A percentile compares a stretch with the other conserved stretches of the same genome.
These are phyloP conservation scores for Kodamaea kaohsiungensis DNA, from an alignment of 805 yeast genomes.

Conservation along the genomic window DNA sequence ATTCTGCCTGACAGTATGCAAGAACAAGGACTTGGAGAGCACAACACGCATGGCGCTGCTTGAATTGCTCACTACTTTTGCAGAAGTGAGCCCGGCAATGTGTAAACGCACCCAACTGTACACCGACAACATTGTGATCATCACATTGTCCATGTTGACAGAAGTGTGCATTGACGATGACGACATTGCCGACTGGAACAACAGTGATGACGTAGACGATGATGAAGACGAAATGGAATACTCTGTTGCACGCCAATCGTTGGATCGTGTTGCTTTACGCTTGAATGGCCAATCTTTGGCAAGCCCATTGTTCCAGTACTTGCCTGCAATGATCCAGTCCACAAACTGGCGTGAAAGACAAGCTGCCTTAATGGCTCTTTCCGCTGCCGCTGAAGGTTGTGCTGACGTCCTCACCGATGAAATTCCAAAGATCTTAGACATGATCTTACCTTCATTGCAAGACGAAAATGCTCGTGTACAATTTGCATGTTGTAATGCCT, in stretches of 20 bases:
- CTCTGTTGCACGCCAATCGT: conserved; percentile 91
- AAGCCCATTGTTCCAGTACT: conserved; percentile 79
- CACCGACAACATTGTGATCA: conserved; percentile 67
- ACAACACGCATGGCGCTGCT: conserved; percentile 81
- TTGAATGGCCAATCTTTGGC: conserved; percentile 84
- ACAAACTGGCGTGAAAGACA: conserved; percentile 91
- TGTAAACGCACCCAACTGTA: conserved; percentile 78
- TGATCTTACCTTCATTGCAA: conserved; percentile 80
- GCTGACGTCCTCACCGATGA: conserved; percentile 82
- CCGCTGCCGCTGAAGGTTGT: conserved; percentile 98
- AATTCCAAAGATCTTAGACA: conserved; percentile 76
- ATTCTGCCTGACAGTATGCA: conserved; percentile 81
- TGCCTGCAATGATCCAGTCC: conserved; percentile 81
- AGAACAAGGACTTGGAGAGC: conserved; percentile 77
- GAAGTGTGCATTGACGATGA: conserved; percentile 90
- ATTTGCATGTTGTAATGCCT: conserved; percentile 94
- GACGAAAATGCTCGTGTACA: conserved; percentile 95
- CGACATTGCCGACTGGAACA: conserved; percentile 85
- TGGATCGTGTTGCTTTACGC: conserved; percentile 85
- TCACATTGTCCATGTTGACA: conserved; percentile 81
- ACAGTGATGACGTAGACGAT: conserved; percentile 71
- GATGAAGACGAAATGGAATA: conserved; percentile 81
- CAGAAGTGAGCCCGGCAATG: conserved; percentile 94
- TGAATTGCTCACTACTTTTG: conserved; percentile 85
- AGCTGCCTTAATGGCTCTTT: conserved; percentile 95